Percentiles rank a stretch among this genome's conserved stretches.
phyloP scores from a whole-genome alignment of 2,329 filamentous ascomycete genomes.

The Penicillium sp. region DNA sequence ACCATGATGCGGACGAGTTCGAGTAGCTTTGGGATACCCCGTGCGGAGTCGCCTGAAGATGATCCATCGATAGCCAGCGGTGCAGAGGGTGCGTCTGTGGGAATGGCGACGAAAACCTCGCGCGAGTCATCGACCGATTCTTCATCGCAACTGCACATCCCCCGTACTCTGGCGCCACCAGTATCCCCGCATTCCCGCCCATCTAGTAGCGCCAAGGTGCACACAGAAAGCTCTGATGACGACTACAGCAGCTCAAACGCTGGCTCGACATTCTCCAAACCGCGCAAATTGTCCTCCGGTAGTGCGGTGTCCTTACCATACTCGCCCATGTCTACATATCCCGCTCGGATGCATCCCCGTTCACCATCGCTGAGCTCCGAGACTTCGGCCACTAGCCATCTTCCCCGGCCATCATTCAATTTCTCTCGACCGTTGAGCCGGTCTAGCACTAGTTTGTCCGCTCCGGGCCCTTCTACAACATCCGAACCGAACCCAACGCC shows the following conservation, averaged over 20 bases:
- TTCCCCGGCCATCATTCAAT: conserved; percentile 80
- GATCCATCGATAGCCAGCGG: conserved; percentile 19
- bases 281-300: conserved; percentile 76
- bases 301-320: conserved; percentile 63
- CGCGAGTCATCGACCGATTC: conserved; percentile 42
- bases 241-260: conserved; percentile 63
- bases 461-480: conserved; percentile 30
- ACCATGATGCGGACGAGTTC: conserved; percentile 20
- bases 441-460: conserved; percentile 44
- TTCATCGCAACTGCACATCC: conserved; percentile 40
- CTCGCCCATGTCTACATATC: conserved; percentile 64
- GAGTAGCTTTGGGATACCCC: conserved; percentile 29
- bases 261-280: conserved; percentile 65
- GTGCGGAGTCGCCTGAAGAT: conserved; percentile 38
- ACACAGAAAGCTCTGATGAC: conserved; percentile 67
- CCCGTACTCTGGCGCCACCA: conserved; percentile 49
- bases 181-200: conserved; percentile 47
- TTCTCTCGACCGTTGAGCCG: conserved; percentile 87
- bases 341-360: conserved; percentile 64
- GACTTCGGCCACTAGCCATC: conserved; percentile 63
- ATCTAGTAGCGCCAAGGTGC: conserved; percentile 59
- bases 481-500: conserved; percentile 40
- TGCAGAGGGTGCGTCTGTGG: conserved; percentile 22
- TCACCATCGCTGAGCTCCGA: conserved; percentile 87
- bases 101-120: conserved; percentile 25